These are phyloP conservation scores for Nyctanthes arbortristis DNA, from an alignment of 257 asterid genomes.

Conservation along the genomic window DNA sequence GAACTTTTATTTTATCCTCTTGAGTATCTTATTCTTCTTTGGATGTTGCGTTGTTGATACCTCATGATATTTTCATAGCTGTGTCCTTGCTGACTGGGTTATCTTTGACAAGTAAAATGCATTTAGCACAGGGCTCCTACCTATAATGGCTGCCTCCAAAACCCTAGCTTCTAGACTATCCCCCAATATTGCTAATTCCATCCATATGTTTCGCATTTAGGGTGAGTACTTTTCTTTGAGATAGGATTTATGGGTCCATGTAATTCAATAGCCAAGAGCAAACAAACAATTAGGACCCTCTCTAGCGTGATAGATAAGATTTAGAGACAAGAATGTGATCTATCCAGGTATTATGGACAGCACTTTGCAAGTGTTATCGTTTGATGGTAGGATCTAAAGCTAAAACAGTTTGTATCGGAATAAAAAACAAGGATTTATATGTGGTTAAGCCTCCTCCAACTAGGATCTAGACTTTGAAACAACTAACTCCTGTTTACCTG, in stretches of 20 bases:
- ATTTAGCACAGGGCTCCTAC: too few relatives aligned
- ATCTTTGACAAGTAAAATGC: too few relatives aligned
- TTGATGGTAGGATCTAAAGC: neutral
- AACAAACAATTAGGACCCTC: neutral
- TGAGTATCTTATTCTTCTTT: neutral
- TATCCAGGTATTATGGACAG: neutral
- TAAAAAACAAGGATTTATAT: neutral
- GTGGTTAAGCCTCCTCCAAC: neutral
- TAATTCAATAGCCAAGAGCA: neutral
- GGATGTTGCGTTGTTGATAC: neutral
- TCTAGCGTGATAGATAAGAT: neutral
- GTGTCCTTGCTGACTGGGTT: too few relatives aligned
- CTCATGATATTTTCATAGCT: neutral
- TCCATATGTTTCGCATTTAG: too few relatives aligned
- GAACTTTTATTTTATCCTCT: neutral
- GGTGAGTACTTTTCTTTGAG: neutral
- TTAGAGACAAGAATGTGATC: neutral
- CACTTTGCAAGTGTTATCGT: neutral
- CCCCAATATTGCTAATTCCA: too few relatives aligned
- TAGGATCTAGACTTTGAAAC: neutral
- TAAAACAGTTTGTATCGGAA: neutral
- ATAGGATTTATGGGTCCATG: constrained; percentile 14
- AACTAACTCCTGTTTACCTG: neutral
- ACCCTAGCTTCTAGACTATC: too few relatives aligned
- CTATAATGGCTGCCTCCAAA: too few relatives aligned